Evolutionary conservation across 78 protist genomes (phyloP).

Genomic region (Dictyostelium intermedium): DNA sequence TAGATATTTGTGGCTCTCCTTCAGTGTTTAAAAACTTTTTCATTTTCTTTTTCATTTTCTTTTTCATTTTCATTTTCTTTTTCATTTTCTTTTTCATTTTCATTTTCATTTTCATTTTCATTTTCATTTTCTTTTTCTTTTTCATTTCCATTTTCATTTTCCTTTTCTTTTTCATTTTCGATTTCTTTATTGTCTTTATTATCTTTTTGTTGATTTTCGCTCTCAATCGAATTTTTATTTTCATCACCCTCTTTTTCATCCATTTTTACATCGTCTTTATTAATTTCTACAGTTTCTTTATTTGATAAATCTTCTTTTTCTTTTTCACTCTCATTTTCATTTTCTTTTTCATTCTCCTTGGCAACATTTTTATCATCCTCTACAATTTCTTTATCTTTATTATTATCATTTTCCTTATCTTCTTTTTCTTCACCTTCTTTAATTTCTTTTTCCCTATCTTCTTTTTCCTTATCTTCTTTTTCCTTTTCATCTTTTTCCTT

Average conservation of each 20-base stretch:
- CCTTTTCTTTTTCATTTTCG: background rate
- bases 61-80: background rate
- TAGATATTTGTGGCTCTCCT: background rate
- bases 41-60: background rate
- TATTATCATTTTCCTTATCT: background rate
- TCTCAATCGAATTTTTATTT: background rate
- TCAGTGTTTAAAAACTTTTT: background rate
- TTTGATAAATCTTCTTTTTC: background rate
- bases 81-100: background rate
- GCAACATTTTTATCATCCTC: too few relatives aligned
- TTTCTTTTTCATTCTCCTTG: background rate
- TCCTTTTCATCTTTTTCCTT: background rate
- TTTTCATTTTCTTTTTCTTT: background rate
- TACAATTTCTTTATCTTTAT: background rate
- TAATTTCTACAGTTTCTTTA: background rate
- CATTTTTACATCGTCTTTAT: background rate
- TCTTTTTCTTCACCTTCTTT: background rate
- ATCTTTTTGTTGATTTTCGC: background rate
- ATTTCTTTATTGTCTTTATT: background rate
- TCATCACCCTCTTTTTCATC: background rate
- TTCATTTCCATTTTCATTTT: background rate
- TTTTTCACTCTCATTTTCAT: background rate
- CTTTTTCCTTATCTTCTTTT: background rate
- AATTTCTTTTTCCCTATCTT: background rate
- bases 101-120: background rate